These are phyloP conservation scores for Naganishia antarctica DNA, from an alignment of 768 basidiomycete species.

Conservation along the genomic window DNA sequence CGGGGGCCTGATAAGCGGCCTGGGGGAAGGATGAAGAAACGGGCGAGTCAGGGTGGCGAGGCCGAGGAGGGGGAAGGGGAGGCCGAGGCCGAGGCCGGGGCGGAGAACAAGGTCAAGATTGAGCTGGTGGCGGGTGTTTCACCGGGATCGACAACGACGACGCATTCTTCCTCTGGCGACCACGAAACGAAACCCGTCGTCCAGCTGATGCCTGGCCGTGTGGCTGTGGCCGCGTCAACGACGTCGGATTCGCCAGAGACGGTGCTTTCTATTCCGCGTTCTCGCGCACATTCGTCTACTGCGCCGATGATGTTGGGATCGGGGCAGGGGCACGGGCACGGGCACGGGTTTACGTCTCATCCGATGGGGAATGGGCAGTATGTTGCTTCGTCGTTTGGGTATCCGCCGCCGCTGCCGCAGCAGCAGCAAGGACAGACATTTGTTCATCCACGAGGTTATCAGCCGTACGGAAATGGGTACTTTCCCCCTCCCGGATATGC, in stretches of 20 bases:
- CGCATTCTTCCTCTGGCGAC: background rate
- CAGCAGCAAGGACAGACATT: too few relatives aligned
- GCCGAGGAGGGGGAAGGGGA: too few relatives aligned
- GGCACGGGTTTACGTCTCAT: too few relatives aligned
- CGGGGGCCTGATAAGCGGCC: conserved; percentile 32
- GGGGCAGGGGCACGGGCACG: too few relatives aligned
- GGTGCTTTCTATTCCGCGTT: background rate
- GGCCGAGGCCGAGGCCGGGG: too few relatives aligned
- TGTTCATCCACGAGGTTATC: too few relatives aligned
- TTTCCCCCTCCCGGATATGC: too few relatives aligned
- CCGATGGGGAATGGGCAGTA: too few relatives aligned
- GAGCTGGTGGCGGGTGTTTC: background rate
- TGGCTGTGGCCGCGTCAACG: background rate
- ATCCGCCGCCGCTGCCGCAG: too few relatives aligned
- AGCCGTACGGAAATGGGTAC: too few relatives aligned
- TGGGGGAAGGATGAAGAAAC: conserved; percentile 26
- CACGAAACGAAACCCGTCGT: background rate
- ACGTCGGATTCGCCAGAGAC: background rate
- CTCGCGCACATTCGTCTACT: background rate
- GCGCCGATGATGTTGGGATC: too few relatives aligned
- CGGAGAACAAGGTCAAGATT: background rate
- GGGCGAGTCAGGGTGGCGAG: background rate
- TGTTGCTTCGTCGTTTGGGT: too few relatives aligned
- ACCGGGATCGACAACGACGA: background rate
- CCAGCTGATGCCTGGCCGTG: background rate